A percentile compares a stretch with the other conserved stretches of the same genome.
Conservation (phyloP, 1,284 basidiomycete species). For the Malassezia psittaci region DNA sequence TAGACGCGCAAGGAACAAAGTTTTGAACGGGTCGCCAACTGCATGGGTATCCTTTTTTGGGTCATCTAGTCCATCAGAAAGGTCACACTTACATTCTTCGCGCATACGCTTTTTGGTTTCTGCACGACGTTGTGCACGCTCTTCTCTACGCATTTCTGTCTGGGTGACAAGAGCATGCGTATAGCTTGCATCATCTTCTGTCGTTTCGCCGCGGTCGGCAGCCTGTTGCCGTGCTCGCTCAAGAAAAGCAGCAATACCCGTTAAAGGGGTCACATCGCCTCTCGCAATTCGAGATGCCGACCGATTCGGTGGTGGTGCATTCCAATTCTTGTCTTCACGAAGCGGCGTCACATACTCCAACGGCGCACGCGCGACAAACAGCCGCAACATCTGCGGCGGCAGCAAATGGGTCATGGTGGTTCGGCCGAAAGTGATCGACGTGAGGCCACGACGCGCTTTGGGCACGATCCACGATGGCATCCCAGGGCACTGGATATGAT, state of each 20-base stretch:
- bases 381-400: conserved; percentile 39
- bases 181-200: conserved; percentile 24
- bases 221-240: conserved; percentile 35
- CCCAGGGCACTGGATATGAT: conserved; percentile 96
- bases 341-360: conserved; percentile 28
- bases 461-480: conserved; percentile 61
- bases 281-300: conserved; percentile 9
- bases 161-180: conserved; percentile 29
- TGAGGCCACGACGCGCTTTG: not conserved
- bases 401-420: conserved; percentile 41
- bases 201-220: conserved; percentile 32
- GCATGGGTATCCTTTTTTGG: conserved; percentile 83
- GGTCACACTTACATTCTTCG: conserved; percentile 9
- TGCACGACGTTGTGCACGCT: conserved; percentile 14
- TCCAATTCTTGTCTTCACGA: conserved; percentile 25
- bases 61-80: conserved; percentile 57
- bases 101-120: conserved; percentile 14
- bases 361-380: conserved; percentile 39
- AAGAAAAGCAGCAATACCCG: conserved; percentile 33
- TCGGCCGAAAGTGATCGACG: conserved; percentile 9
- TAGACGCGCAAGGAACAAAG: conserved; percentile 85
- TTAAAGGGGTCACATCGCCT: conserved; percentile 26
- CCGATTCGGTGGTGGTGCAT: conserved; percentile 18
- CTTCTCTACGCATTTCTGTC: conserved; percentile 28
- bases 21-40: conserved; percentile 96